Conservation (phyloP, 495 filamentous ascomycete species). For the Parmelia sp. region DNA sequence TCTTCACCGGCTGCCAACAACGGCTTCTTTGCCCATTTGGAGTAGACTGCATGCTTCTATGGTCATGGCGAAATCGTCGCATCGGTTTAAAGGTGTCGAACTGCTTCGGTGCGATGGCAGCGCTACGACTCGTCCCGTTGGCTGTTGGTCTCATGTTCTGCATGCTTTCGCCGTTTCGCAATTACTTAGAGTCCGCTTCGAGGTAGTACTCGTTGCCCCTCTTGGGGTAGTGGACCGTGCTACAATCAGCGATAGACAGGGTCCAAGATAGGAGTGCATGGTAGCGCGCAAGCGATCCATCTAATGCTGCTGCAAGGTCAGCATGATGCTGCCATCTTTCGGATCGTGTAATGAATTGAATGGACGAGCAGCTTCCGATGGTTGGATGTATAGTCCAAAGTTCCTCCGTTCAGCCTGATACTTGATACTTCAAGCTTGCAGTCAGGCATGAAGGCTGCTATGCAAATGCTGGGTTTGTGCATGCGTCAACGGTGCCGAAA, state of each 20-base stretch:
- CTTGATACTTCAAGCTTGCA: background rate
- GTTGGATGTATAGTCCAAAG: background rate
- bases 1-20: background rate
- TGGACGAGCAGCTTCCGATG: background rate
- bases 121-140: slow-evolving; percentile 8
- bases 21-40: background rate
- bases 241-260: slow-evolving; percentile 6
- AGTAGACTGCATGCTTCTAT: background rate
- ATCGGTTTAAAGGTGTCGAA: background rate
- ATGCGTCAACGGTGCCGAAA: background rate
- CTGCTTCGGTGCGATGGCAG: background rate
- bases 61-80: background rate
- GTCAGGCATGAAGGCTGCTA: slow-evolving; percentile 3
- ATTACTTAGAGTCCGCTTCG: slow-evolving; percentile 2
- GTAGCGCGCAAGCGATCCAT: background rate
- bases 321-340: background rate
- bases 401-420: slow-evolving; percentile 1
- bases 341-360: background rate
- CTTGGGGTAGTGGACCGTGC: background rate
- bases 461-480: background rate
- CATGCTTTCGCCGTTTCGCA: slow-evolving; percentile 16
- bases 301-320: background rate
- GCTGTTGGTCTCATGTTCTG: slow-evolving; percentile 7
- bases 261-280: background rate
- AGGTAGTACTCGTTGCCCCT: background rate